Evolutionary conservation across 164 flowering plant genomes (phyloP).

Genomic region (Umbilicus rupestris): DNA sequence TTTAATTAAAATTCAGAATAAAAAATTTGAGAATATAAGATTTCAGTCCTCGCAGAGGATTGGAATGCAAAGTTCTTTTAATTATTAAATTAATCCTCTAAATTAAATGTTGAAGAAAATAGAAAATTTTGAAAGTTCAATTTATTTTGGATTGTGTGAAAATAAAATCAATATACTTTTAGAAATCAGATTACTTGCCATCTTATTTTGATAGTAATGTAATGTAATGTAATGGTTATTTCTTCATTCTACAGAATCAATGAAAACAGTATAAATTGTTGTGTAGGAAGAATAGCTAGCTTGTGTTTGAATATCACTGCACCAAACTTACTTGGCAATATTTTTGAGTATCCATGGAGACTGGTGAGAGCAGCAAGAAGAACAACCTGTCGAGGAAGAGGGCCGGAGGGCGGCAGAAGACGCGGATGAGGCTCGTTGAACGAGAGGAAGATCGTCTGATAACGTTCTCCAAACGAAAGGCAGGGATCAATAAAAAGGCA

Average conservation of each 20-base stretch:
- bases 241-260: not conserved
- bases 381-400: not conserved
- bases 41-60: no score
- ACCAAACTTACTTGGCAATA: not conserved
- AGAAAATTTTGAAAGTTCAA: not conserved
- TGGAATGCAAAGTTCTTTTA: no score
- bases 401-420: not conserved
- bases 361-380: not conserved
- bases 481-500: slow-evolving; percentile 1
- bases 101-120: no score
- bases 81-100: no score
- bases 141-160: not conserved
- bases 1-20: no score
- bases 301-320: not conserved
- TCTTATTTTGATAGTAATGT: not conserved
- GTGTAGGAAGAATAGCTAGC: no score
- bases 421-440: not conserved
- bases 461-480: not conserved
- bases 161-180: not conserved
- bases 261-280: not conserved
- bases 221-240: no score
- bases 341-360: not conserved
- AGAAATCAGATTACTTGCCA: not conserved
- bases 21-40: no score
- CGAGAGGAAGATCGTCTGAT: not conserved